Base-by-base conservation (phyloP, 148 eudicot genomes). In the Amaranthus palmeri region DNA sequence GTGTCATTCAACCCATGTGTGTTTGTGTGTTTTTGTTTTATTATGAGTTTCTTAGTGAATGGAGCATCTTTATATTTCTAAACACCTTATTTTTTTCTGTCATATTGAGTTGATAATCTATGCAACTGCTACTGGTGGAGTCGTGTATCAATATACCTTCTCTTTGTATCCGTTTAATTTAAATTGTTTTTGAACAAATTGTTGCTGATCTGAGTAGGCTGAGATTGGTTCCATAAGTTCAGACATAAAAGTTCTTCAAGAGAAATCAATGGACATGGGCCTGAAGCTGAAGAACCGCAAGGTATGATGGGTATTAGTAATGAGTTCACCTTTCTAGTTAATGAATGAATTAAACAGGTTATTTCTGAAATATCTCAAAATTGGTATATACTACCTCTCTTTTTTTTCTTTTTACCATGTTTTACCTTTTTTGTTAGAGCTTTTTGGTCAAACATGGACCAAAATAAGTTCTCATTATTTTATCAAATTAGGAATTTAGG, bases 181-280 rank as follows among this genome's bases (percentile, higher is more conserved):
- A 43, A 59, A 12, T 61, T 13, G 10, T 58, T 13, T 53, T 46
- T 54, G 40, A 14, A 50, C 43, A 62, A 42, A 64, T 10, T 64
- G 65, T 55, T 51, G 60, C 66, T 73, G 54, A 47, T 65, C 9
- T 66, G 67, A 60, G 48, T 76, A 95, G 99, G 86, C 83, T 72
- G 97, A 95, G 88, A 95, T 95, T 79, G 99, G 99, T 76, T 95
- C 97, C 69, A 91, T 95, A 76, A 95, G 99, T 82, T 95, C 97
- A n/a, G 99, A 89, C 80, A 92, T 95, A 73, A 91, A 91, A 87
- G 87, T 95, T 75, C 97, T 95, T 73, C 99, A 91, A 79, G 99
- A 95, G 85, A 95, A 92, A 81, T 95, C 99, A 50, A 88, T 95
- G 97, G 97, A 91, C 71, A 91, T 93, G 97, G 99, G 99, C 71